Conservation (phyloP, 2,329 filamentous ascomycete genomes). For the Neocucurbitaria cava region DNA sequence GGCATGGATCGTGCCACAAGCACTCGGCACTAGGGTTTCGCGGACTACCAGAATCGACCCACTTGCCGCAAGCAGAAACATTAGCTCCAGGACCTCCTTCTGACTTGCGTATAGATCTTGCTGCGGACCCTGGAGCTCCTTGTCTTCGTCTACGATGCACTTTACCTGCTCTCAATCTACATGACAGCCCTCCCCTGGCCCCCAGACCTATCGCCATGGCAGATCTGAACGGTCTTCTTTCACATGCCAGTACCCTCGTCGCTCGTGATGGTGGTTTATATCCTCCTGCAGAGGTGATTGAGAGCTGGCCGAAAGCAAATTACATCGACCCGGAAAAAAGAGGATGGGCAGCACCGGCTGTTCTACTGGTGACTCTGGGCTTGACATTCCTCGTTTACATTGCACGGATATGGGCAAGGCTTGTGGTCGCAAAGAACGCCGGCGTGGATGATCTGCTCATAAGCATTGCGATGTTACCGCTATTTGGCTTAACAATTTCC, state of each 20-base stretch:
- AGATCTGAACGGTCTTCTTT: slow-evolving; percentile 4
- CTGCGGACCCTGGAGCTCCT: slow-evolving; percentile 2
- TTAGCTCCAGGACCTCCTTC: slow-evolving; percentile 5
- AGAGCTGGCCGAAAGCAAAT: slow-evolving; percentile 57
- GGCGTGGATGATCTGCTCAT: slow-evolving; percentile 59
- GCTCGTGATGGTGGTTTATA: slow-evolving; percentile 37
- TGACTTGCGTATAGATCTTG: slow-evolving; percentile 16
- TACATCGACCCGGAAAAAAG: slow-evolving; percentile 55
- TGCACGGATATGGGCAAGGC: slow-evolving; percentile 56
- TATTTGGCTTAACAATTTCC: slow-evolving; percentile 41
- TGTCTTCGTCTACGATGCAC: slow-evolving; percentile 3
- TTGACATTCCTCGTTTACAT: slow-evolving; percentile 51
- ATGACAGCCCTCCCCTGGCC: not conserved
- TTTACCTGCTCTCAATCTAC: not conserved
- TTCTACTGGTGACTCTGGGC: slow-evolving; percentile 50
- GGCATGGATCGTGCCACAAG: slow-evolving; percentile 6
- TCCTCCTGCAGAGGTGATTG: slow-evolving; percentile 52
- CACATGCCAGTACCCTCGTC: slow-evolving; percentile 16
- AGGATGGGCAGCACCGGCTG: slow-evolving; percentile 52
- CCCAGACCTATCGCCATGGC: slow-evolving; percentile 7
- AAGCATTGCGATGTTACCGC: slow-evolving; percentile 50
- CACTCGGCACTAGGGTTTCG: slow-evolving; percentile 11
- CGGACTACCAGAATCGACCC: slow-evolving; percentile 11
- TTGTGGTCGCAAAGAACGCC: slow-evolving; percentile 54
- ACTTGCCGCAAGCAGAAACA: slow-evolving; percentile 11